These are phyloP conservation scores for Thalassiosira hispida DNA, from an alignment of 352 stramenopile species.

Conservation along the genomic window DNA sequence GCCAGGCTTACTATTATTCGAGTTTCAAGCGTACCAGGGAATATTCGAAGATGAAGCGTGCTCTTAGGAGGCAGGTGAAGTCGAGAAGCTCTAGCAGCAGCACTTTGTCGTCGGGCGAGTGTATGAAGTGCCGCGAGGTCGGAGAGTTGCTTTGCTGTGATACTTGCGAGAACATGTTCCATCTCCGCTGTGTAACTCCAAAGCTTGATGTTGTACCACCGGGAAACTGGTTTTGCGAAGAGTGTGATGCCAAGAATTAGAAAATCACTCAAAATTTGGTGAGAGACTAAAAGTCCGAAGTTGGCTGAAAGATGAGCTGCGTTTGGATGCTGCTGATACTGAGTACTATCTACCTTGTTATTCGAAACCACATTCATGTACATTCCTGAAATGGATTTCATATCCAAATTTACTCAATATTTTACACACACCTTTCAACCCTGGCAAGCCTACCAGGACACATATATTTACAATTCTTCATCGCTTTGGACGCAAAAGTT, in stretches of 20 bases:
- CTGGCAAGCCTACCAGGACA: too few species aligned
- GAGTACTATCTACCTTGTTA: too few species aligned
- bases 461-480: too few species aligned
- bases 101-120: background rate
- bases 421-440: too few species aligned
- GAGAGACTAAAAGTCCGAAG: too few species aligned
- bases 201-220: background rate
- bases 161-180: background rate
- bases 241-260: background rate
- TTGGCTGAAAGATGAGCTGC: too few species aligned
- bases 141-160: background rate
- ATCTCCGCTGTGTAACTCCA: background rate
- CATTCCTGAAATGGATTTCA: too few species aligned
- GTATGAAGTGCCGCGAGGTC: background rate
- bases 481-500: too few species aligned
- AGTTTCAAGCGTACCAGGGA: slow-evolving; percentile 12
- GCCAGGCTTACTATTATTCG: slow-evolving; percentile 19
- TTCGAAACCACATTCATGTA: too few species aligned
- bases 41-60: slow-evolving; percentile 9
- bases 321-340: too few species aligned
- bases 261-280: background rate
- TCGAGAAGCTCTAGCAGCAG: slow-evolving; percentile 1
- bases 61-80: slow-evolving; percentile 6
- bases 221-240: background rate
- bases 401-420: too few species aligned